phyloP scores from a whole-genome alignment of 331 rosid genomes.

The Rhamnella rubrinervis region DNA sequence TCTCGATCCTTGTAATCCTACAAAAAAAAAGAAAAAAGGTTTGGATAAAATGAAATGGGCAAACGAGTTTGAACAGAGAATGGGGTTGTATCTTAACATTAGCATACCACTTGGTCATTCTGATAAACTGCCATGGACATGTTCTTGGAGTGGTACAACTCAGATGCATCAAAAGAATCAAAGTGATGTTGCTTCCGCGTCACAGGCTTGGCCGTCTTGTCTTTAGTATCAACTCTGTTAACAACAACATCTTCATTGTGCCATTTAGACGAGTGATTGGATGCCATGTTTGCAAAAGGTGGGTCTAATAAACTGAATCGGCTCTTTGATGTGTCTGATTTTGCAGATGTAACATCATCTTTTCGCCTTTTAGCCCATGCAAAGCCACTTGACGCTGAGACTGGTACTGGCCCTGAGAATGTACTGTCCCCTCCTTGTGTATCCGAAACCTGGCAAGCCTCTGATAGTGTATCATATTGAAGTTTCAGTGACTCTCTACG shows the following conservation, averaged over 20 bases:
- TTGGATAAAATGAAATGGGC: not conserved
- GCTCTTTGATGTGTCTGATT: slow-evolving; percentile 85
- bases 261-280: slow-evolving; percentile 32
- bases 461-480: slow-evolving; percentile 51
- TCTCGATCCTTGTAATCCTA: slow-evolving; percentile 40
- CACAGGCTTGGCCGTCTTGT: slow-evolving; percentile 16
- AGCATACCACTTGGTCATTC: slow-evolving; percentile 25
- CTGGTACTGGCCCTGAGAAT: slow-evolving; percentile 46
- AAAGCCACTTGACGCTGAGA: slow-evolving; percentile 57
- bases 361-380: slow-evolving; percentile 71
- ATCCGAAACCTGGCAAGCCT: slow-evolving; percentile 35
- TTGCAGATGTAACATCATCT: slow-evolving; percentile 56
- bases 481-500: slow-evolving; percentile 42
- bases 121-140: slow-evolving; percentile 33
- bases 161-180: slow-evolving; percentile 56
- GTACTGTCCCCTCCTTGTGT: slow-evolving; percentile 47
- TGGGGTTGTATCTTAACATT: not conserved
- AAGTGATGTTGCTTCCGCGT: slow-evolving; percentile 29
- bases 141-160: slow-evolving; percentile 32
- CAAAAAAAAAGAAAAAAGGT: not conserved
- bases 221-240: slow-evolving; percentile 18
- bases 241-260: slow-evolving; percentile 33
- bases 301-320: slow-evolving; percentile 84
- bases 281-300: slow-evolving; percentile 62
- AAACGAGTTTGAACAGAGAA: not conserved